Evolutionary conservation across 1,284 basidiomycete genomes (phyloP), one percentile per base, ranked within the genome.

Genomic region (Clitocybe nebularis): DNA sequence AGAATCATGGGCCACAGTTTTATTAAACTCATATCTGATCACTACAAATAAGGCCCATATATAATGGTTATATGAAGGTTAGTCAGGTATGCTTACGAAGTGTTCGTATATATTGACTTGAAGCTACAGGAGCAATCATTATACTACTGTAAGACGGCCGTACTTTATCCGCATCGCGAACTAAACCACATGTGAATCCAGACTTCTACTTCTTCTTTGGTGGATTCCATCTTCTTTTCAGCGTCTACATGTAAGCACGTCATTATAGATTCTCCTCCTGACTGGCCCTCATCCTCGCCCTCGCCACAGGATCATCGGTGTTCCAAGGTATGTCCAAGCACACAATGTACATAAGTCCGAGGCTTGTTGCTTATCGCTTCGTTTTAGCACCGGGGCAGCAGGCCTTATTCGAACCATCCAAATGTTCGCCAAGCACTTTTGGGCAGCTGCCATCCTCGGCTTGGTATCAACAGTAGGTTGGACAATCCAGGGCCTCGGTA

Each of bases 1-100:
- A 54, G 74, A 54, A 13, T 13, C 11, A 7, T 41, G 10, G 13
- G 19, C n/a, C 34, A 26, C 16, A 39, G 58, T 45, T 7, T 36
- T 30, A 19, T 43, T 45, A 30, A 33, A 2, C 20, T 35, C 41
- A 41, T 11, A 39, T 43, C 39, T 41, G 36, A 47, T 51, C 49
- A 48, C 44, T 33, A 4, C 21, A n/a, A 34, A 8, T 16, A 55
- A 89, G 92, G 56, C 94, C 95, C 2, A 87, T 95, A 58, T 98
- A 98, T 73, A 94, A 95, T 56, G 94, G 89, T 36, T 93, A 93
- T 70, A 92, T 93, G 84, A 95, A 96, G 76, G 92, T 86, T 60
- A 62, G 70, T 63, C 49, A 41, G 25, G 37, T 25, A 26, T 47
- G 13, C 52, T 25, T 46, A 25, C 32, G 36, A 48, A 43, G 36